A percentile compares a stretch with the other conserved stretches of the same genome.
phyloP scores from a whole-genome alignment of 2,329 filamentous ascomycete species.

The Monilinia polystroma region DNA sequence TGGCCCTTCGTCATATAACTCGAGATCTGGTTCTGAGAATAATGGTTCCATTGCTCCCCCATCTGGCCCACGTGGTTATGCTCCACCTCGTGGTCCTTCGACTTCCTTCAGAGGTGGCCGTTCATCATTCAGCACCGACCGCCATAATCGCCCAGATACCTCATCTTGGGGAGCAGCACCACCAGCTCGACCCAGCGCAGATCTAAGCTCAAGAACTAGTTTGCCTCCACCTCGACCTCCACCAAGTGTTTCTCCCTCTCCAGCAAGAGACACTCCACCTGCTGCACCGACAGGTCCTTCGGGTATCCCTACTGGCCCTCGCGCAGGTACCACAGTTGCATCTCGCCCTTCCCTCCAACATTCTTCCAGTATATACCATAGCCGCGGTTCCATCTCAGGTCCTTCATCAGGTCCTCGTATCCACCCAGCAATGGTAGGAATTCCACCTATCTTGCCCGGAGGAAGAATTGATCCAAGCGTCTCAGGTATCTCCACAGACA shows the following conservation, averaged over 20 bases:
- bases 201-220: constrained; percentile 27
- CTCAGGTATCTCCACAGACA: constrained; percentile 36
- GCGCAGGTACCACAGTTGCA: constrained; percentile 33
- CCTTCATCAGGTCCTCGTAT: constrained; percentile 34
- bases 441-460: constrained; percentile 38
- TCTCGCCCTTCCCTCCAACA: constrained; percentile 36
- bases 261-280: constrained; percentile 31
- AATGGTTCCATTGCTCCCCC: constrained; percentile 31
- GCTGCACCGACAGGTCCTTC: constrained; percentile 36
- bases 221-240: constrained; percentile 31
- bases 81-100: constrained; percentile 33
- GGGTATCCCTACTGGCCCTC: constrained; percentile 38
- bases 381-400: constrained; percentile 22
- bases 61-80: constrained; percentile 41
- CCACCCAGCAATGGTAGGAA: constrained; percentile 40
- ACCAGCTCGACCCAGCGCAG: constrained; percentile 27
- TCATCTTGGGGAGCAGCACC: constrained; percentile 37
- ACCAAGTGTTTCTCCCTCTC: constrained; percentile 36
- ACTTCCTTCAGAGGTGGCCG: constrained; percentile 37
- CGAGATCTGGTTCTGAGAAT: constrained; percentile 32
- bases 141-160: constrained; percentile 34
- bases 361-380: constrained; percentile 33
- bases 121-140: constrained; percentile 37
- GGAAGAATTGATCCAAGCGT: constrained; percentile 39
- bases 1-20: constrained; percentile 23